These are phyloP conservation scores for Tilletia setariae DNA, from an alignment of 1,284 basidiomycete species.

Conservation along the genomic window DNA sequence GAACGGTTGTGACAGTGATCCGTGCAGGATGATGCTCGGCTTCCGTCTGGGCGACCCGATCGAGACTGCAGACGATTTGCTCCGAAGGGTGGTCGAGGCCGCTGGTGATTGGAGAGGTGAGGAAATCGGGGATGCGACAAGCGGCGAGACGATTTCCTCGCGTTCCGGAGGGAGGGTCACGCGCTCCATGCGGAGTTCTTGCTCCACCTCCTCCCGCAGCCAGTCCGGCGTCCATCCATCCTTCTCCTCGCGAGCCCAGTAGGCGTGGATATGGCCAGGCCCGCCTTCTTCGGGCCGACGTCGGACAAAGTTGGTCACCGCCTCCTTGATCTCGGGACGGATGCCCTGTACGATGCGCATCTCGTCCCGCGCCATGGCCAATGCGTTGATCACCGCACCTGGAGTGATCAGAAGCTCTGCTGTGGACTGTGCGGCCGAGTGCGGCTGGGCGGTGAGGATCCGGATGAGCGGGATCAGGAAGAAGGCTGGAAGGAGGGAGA, in stretches of 20 bases:
- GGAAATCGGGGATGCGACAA: not conserved
- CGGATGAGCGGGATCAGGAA: conserved; percentile 27
- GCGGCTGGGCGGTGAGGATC: conserved; percentile 26
- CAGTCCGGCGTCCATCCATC: conserved; percentile 34
- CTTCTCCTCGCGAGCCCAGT: conserved; percentile 26
- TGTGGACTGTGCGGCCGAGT: conserved; percentile 26
- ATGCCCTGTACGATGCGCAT: conserved; percentile 29
- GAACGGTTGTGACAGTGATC: not conserved
- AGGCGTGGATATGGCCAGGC: conserved; percentile 20
- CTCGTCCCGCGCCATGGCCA: conserved; percentile 39
- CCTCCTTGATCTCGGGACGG: conserved; percentile 19
- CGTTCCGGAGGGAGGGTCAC: not conserved
- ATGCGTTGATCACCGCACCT: conserved; percentile 30
- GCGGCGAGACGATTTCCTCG: not conserved
- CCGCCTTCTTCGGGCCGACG: conserved; percentile 17
- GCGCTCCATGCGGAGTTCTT: conserved; percentile 17
- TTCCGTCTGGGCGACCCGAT: not conserved
- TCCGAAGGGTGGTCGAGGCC: not conserved
- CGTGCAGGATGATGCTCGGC: not conserved
- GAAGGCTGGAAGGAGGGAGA: conserved; percentile 33
- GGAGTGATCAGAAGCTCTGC: conserved; percentile 30
- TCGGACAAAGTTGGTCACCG: conserved; percentile 18
- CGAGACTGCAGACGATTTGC: not conserved
- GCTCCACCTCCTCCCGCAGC: conserved; percentile 32
- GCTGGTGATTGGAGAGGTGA: not conserved